Evolutionary conservation across 2,329 filamentous ascomycete species (phyloP).

Genomic region (Sarocladium kiliense): DNA sequence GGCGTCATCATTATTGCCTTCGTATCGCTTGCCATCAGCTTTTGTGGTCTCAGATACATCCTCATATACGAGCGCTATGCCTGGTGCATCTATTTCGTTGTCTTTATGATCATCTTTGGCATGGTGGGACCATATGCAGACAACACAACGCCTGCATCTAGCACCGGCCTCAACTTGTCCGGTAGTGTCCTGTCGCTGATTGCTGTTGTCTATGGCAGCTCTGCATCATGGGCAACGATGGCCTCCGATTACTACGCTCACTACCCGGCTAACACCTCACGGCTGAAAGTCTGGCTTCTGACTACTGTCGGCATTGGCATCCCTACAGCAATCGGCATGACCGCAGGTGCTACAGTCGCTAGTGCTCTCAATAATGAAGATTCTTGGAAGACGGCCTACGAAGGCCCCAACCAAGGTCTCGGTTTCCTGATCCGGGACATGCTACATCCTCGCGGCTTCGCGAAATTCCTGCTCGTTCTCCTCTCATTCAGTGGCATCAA

Average conservation of each 20-base stretch:
- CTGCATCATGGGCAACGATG: constrained; percentile 1
- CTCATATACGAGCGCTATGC: constrained; percentile 70
- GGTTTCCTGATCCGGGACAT: constrained; percentile 65
- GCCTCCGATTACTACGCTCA: constrained; percentile 4
- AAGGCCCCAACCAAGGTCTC: constrained; percentile 34
- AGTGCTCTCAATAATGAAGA: constrained; percentile 32
- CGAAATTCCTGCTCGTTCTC: constrained; percentile 65
- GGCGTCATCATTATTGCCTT: constrained; percentile 68
- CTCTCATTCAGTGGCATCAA: constrained; percentile 63
- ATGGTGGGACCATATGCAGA: constrained; percentile 1
- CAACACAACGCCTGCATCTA: neutral
- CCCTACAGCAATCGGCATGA: constrained; percentile 44
- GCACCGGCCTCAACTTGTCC: neutral
- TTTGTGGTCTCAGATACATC: constrained; percentile 72
- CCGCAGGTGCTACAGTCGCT: constrained; percentile 36
- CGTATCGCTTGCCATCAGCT: constrained; percentile 61
- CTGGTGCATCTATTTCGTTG: constrained; percentile 67
- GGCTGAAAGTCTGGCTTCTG: constrained; percentile 41
- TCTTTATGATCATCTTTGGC: constrained; percentile 66
- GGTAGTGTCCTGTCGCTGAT: constrained; percentile 39
- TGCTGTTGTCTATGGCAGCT: constrained; percentile 18
- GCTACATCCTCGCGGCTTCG: constrained; percentile 59
- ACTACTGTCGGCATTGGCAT: constrained; percentile 41
- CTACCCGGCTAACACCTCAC: constrained; percentile 40
- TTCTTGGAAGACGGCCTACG: neutral